These are phyloP conservation scores for Macrophomina tecta DNA, from an alignment of 2,329 filamentous ascomycete species.

Conservation along the genomic window DNA sequence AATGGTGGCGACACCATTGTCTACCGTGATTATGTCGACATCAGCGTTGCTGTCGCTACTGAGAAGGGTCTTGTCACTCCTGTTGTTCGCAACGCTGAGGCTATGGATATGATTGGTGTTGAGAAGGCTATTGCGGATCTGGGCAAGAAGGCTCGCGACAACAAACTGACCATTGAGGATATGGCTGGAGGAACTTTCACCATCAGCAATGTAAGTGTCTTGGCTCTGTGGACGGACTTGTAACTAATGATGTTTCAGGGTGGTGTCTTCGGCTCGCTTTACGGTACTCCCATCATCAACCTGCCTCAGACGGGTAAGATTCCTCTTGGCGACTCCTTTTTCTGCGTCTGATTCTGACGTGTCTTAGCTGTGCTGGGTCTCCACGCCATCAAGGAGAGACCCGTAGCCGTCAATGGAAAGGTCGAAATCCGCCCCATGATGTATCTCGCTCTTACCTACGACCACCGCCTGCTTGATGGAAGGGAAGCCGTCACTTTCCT, in stretches of 20 bases:
- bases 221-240: neutral
- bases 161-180: slow-evolving; percentile 97
- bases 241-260: slow-evolving; percentile 52
- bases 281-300: slow-evolving; percentile 99
- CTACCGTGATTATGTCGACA: slow-evolving; percentile 97
- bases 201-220: slow-evolving; percentile 76
- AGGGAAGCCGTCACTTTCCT: slow-evolving; percentile 96
- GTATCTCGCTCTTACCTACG: slow-evolving; percentile 97
- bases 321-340: neutral
- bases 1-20: slow-evolving; percentile 97
- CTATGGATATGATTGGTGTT: slow-evolving; percentile 84
- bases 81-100: slow-evolving; percentile 91
- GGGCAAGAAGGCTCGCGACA: slow-evolving; percentile 96
- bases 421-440: slow-evolving; percentile 98
- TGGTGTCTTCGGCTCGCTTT: slow-evolving; percentile 94
- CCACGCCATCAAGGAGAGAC: slow-evolving; percentile 94
- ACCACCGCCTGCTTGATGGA: slow-evolving; percentile 93
- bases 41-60: slow-evolving; percentile 95
- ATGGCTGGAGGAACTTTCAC: slow-evolving; percentile 99
- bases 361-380: slow-evolving; percentile 77
- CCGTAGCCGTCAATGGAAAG: slow-evolving; percentile 89
- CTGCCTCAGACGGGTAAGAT: slow-evolving; percentile 77
- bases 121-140: slow-evolving; percentile 91
- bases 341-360: slow-evolving; percentile 30
- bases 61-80: slow-evolving; percentile 97